Base-by-base conservation (phyloP, 2,329 filamentous ascomycete genomes). In the Cordyceps pruinosa region DNA sequence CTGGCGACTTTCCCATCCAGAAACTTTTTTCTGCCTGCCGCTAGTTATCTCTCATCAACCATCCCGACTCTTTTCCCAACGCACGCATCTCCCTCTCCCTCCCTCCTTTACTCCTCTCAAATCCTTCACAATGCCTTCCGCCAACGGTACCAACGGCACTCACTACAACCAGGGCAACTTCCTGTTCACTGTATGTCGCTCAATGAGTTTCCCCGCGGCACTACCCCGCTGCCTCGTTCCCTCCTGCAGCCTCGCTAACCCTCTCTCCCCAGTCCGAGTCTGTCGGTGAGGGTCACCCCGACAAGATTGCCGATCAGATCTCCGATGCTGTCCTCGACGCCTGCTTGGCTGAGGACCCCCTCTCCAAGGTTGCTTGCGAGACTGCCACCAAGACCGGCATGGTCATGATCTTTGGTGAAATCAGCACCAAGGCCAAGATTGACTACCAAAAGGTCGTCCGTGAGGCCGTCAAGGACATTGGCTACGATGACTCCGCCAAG, bases 391-490 rank as follows among this genome's bases (percentile, higher is more conserved):
- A 99, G 89, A 99, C 94, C 67, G 94, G 94, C 77, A 89, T 99
- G 94, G 83, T 99, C 77, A 97, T 99, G 94, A 87, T 96, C 74
- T 96, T 96, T 64, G 91, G 91, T 77, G 94, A 99, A 77, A 99
- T 99, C 77, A 95, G 91, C 77, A 97, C 94, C 80, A 94, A 96
- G 82, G 87, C 93, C 77, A 83, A 80, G 66, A 81, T 97, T 68
- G 94, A 99, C 83, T 99, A 97, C 88, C 94, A 99, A 78, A 96
- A 92, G 82, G 83, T 97, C 69, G 90, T 99, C 75, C 93, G 94
- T 75, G 77, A 86, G 64, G 85, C 92, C 73, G 91, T 99, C 85
- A 93, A 96, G 85, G 93, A 96, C 73, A 99, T 99, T 72, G 94
- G 94, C 69, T 99, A 97, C 79, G 94, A 99, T 79, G 85, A 88